Percentiles rank a stretch among this genome's conserved stretches.
Conservation (phyloP, 1,284 basidiomycete species). For the Ceratobasidium sp. region DNA sequence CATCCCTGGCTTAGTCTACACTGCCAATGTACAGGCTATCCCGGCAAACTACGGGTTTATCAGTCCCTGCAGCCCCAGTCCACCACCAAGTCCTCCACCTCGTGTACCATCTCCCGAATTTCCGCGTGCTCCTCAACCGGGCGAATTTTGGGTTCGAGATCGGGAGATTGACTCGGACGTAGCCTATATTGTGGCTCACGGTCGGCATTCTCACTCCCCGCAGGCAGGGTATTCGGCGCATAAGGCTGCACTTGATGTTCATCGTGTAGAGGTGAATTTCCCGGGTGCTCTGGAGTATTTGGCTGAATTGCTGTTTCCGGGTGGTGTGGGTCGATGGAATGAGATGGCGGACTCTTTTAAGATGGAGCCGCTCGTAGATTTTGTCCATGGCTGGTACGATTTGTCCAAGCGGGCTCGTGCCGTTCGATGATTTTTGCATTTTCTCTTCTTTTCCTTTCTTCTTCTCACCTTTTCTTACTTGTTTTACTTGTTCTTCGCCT, state of each 20-base stretch:
- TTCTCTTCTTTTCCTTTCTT: too few relatives aligned
- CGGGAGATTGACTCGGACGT: not conserved
- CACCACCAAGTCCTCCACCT: not conserved
- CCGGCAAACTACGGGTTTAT: not conserved
- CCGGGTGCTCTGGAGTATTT: not conserved
- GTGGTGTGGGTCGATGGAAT: not conserved
- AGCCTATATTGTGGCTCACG: not conserved
- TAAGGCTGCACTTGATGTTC: not conserved
- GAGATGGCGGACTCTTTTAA: not conserved
- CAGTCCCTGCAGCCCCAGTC: not conserved
- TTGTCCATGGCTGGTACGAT: not conserved
- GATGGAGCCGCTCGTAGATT: not conserved
- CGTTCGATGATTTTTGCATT: too few relatives aligned
- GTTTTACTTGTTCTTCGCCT: too few relatives aligned
- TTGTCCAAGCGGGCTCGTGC: not conserved
- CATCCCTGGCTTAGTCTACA: not conserved
- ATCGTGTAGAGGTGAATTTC: not conserved
- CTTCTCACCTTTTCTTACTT: too few relatives aligned
- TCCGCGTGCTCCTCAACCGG: not conserved
- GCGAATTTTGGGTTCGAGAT: not conserved
- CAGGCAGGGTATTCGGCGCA: not conserved
- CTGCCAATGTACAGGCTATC: not conserved
- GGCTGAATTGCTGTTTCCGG: not conserved
- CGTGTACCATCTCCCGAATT: not conserved
- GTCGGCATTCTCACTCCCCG: not conserved